These are phyloP conservation scores for Balansia obtecta DNA, from an alignment of 2,329 filamentous ascomycete species.

Conservation along the genomic window DNA sequence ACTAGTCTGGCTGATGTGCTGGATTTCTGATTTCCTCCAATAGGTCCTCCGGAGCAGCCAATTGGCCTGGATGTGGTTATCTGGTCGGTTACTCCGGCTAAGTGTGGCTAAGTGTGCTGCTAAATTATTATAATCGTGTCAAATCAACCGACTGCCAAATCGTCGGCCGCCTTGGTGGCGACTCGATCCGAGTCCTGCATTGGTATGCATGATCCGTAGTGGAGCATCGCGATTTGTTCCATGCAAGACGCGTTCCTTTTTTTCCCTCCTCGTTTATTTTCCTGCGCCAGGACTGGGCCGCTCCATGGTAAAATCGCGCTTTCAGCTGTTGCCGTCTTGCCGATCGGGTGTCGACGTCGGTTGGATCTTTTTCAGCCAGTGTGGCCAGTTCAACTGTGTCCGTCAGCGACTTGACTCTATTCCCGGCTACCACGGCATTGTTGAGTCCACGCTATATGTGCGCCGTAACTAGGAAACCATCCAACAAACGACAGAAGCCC, in stretches of 20 bases:
- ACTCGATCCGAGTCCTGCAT: conserved; percentile 1
- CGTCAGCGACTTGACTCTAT: neutral
- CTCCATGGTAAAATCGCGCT: neutral
- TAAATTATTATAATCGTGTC: too few relatives aligned
- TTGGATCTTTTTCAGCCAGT: neutral
- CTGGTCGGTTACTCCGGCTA: neutral
- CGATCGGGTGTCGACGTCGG: neutral
- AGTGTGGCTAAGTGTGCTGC: neutral
- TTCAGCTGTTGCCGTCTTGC: neutral
- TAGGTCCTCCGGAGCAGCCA: neutral
- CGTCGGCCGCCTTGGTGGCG: neutral
- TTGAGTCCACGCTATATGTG: too few relatives aligned
- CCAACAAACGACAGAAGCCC: too few relatives aligned
- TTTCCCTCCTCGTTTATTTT: neutral
- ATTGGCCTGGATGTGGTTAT: neutral
- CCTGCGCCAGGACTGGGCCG: conserved; percentile 1
- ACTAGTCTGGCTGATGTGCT: neutral
- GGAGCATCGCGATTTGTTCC: conserved; percentile 2
- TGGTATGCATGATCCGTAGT: conserved; percentile 3
- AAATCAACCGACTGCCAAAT: too few relatives aligned
- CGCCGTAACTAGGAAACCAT: too few relatives aligned
- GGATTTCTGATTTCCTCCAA: conserved; percentile 1
- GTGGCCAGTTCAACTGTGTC: neutral
- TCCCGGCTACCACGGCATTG: conserved; percentile 1
- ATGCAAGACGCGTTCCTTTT: conserved; percentile 6